Percentiles rank a stretch among this genome's conserved stretches.
Evolutionary conservation across 2,329 filamentous ascomycete genomes (phyloP).

Genomic region (Verticillium nonalfalfae): DNA sequence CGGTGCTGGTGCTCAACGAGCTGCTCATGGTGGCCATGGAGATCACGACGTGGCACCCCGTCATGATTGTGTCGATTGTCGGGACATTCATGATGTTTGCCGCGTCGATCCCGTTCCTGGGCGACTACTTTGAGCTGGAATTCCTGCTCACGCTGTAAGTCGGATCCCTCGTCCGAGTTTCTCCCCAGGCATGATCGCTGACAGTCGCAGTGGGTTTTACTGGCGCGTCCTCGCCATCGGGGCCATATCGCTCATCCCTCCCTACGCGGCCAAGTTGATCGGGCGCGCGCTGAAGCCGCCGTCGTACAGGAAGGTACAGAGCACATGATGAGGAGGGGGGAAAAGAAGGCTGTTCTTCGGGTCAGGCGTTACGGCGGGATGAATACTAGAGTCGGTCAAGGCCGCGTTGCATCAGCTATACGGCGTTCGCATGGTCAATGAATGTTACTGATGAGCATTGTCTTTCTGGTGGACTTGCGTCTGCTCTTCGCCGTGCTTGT

Average conservation of each 20-base stretch:
- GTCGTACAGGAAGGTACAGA: constrained; percentile 89
- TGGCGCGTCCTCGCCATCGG: constrained; percentile 82
- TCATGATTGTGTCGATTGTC: constrained; percentile 81
- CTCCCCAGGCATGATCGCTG: not conserved
- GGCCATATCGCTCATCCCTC: constrained; percentile 75
- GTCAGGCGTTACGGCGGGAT: not conserved
- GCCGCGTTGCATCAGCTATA: not conserved
- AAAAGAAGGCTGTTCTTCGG: too few species aligned
- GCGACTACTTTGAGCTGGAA: constrained; percentile 79
- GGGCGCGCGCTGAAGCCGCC: constrained; percentile 81
- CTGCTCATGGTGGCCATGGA: constrained; percentile 95
- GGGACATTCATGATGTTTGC: constrained; percentile 79
- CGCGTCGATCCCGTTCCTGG: constrained; percentile 78
- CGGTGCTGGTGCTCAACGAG: constrained; percentile 87
- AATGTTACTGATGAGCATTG: too few species aligned
- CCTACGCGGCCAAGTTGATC: constrained; percentile 82
- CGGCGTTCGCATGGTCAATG: not conserved
- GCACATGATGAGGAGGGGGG: constrained; percentile 14
- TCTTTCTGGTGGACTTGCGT: too few species aligned
- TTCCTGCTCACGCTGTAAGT: constrained; percentile 68
- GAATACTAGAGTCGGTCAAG: not conserved
- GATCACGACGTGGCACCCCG: constrained; percentile 92
- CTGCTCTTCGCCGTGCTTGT: too few species aligned
- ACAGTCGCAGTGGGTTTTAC: constrained; percentile 60
- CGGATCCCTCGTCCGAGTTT: not conserved